phyloP scores from a whole-genome alignment of 495 filamentous ascomycete species.

The Pyronema domesticum region DNA sequence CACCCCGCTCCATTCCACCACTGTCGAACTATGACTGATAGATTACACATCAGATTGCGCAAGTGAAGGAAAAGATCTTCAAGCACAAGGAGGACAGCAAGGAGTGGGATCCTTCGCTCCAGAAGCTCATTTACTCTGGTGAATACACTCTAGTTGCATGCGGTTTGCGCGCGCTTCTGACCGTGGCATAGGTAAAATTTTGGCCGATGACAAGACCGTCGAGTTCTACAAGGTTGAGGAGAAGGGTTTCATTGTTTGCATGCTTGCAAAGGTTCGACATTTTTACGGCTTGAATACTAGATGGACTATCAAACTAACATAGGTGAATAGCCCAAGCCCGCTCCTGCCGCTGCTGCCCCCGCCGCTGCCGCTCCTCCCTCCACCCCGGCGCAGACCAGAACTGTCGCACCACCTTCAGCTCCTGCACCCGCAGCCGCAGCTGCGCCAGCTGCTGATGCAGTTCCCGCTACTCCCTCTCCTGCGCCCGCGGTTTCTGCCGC shows the following conservation, averaged over 20 bases:
- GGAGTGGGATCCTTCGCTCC: constrained; percentile 69
- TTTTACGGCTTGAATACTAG: not conserved
- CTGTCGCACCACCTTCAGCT: constrained; percentile 54
- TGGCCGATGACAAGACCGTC: constrained; percentile 90
- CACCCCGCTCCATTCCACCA: not conserved
- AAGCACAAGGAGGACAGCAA: constrained; percentile 43
- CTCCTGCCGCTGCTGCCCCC: constrained; percentile 35
- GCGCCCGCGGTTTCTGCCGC: constrained; percentile 28
- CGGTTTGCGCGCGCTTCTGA: constrained; percentile 6
- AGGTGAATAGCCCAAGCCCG: constrained; percentile 44
- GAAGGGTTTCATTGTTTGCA: constrained; percentile 97
- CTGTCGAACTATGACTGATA: not conserved
- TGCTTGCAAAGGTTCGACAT: constrained; percentile 69
- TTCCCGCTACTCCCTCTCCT: constrained; percentile 51
- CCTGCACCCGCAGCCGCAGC: constrained; percentile 34
- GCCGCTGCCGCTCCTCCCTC: constrained; percentile 40
- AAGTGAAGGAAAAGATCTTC: constrained; percentile 75
- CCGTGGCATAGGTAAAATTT: constrained; percentile 61
- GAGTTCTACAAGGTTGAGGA: constrained; percentile 95
- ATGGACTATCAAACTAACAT: not conserved
- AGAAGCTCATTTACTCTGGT: constrained; percentile 98
- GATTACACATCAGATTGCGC: constrained; percentile 43
- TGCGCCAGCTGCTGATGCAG: constrained; percentile 30
- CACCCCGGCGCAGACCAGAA: constrained; percentile 38
- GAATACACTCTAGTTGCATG: constrained; percentile 24